Evolutionary conservation across 306 rosid genomes (phyloP), one percentile per base, ranked within the genome.

Genomic region (Ceratonia siliqua): DNA sequence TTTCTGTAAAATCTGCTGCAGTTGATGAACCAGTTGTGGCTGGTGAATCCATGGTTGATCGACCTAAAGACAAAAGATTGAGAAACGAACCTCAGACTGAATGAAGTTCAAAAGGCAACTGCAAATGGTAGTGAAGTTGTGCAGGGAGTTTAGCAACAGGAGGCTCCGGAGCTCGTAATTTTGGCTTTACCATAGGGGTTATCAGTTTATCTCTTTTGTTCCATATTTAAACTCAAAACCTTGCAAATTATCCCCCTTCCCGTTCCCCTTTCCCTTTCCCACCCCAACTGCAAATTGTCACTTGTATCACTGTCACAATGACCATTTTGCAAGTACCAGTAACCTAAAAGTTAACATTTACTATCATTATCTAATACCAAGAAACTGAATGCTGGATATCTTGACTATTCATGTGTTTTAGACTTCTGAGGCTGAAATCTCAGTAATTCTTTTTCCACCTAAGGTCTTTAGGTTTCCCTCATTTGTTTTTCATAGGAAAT

Each of bases 111-210:
- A 64, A 72, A 43, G 77, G 48, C 48, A 27, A n/a, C n/a, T n/a
- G n/a, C n/a, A n/a, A n/a, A n/a, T n/a, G n/a, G n/a, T n/a, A n/a
- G n/a, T n/a, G n/a, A n/a, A n/a, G n/a, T n/a, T 62, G 78, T 65
- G 79, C 15, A 74, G 45, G 38, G 54, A 66, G 68, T 62, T 36
- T 36, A 48, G 78, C 48, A 64, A 21, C 4, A 74, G 66, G 33
- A 70, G 55, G 72, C 75, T 81, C 58, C 21, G 42, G 42, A 57
- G 46, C 70, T 55, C 20, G 20, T 63, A 70, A 48, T 57, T 78
- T 63, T 77, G 45, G 24, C 59, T 81, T 69, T 46, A 74, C 55
- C 70, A 66, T 46, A 50, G 35, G 28, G 65, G 55, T 74, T 15
- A 22, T 82, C 21, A 21, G 61, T 64, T 62, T 28, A 28, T 69